phyloP scores from a whole-genome alignment of 306 rosid species.

The Medicago arabica region DNA sequence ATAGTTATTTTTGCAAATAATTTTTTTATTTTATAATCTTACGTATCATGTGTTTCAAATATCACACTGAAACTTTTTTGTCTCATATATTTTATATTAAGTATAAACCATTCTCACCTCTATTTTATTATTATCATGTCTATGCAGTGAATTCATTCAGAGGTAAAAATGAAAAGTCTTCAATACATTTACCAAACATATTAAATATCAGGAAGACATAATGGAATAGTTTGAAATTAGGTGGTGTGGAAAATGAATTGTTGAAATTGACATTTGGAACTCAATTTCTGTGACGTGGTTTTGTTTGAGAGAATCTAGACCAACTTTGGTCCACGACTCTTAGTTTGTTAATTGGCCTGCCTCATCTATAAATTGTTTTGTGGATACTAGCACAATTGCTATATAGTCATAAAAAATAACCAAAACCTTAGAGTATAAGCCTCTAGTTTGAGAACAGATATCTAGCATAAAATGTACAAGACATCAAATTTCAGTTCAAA shows the following conservation, averaged over 20 bases:
- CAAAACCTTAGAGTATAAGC: conserved; percentile 15
- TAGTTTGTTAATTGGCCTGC: not conserved
- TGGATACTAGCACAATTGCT: conserved; percentile 10
- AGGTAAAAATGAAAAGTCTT: conserved; percentile 3
- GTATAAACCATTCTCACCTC: not conserved
- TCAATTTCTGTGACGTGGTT: conserved; percentile 12
- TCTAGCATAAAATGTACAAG: conserved; percentile 41
- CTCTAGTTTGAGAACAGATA: conserved; percentile 39
- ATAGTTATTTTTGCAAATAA: too few species aligned
- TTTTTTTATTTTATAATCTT: too few species aligned
- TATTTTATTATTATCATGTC: not conserved
- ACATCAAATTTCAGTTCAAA: conserved; percentile 43
- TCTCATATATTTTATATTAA: too few species aligned
- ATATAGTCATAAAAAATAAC: conserved; percentile 36
- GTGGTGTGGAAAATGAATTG: conserved; percentile 53
- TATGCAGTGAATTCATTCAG: not conserved
- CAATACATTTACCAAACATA: conserved; percentile 33
- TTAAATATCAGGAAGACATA: not conserved
- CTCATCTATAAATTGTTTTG: conserved; percentile 25
- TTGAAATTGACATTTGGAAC: conserved; percentile 48
- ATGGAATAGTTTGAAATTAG: conserved; percentile 38
- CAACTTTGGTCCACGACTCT: conserved; percentile 7
- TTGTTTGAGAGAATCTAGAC: conserved; percentile 34
- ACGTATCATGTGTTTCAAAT: too few species aligned
- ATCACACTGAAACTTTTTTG: too few species aligned